Base-by-base conservation (phyloP, 768 basidiomycete species). In the Mycena capillaripes region DNA sequence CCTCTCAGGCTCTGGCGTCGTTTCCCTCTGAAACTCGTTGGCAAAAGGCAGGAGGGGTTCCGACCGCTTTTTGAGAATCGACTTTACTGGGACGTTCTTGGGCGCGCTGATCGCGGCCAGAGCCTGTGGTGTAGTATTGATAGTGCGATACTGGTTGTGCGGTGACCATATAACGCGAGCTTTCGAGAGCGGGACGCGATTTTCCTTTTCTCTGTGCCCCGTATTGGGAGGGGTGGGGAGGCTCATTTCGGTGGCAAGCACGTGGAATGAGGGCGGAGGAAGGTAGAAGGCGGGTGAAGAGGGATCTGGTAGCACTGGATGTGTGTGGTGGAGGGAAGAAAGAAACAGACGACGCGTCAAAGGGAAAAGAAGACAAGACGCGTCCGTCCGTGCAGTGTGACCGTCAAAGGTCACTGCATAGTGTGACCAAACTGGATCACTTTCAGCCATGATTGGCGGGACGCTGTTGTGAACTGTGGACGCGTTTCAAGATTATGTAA, bases 1-100 rank as follows among this genome's bases (percentile, higher is more conserved):
- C 76, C 91, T 89, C 2, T 82, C 81, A 3, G 95, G 95, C 76
- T 94, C 94, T n/a, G 95, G 95, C 0, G 95, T 95, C 17, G 85
- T 81, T 67, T 94, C 90, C 66, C 94, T 88, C 61, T 82, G 80
- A 29, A 81, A 82, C n/a, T 78, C 80, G 58, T 86, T 83, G n/a
- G 89, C 84, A 4, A 85, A 77, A 1, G 86, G 79, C 25, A 87
- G 81, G 25, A 80, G 69, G 11, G 76, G 71, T 29, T 84, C 77
- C 59, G 74, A 75, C n/a, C 80, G 76, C 75, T 86, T 89, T 81
- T 95, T 95, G 40, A 95, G 86, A 68, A 95, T 95, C 9, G 94
- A 93, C 73, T 88, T 92, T 25, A 81, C 66, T 0, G 93, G 93
- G 17, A 76, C 83, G 19, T 82, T 79, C 58, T 82, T 85, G 2